A percentile compares a stretch with the other conserved stretches of the same genome.
Evolutionary conservation across 106 monocot species (phyloP).

Genomic region (Acorus gramineus): DNA sequence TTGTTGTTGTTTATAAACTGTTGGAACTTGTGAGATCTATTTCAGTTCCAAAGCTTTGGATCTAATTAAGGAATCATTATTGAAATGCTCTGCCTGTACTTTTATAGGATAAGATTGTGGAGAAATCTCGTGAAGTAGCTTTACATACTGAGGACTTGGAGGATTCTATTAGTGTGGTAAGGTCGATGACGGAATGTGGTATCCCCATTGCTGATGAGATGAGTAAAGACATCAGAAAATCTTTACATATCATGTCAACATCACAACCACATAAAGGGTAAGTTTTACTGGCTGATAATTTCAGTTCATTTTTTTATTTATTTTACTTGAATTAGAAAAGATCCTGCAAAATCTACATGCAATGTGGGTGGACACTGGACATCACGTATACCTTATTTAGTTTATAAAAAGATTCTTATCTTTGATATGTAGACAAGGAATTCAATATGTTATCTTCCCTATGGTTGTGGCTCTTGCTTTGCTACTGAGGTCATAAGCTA

Average conservation of each 20-base stretch:
- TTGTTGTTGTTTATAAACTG: no score
- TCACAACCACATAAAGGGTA: slow-evolving; percentile 71
- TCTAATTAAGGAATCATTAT: no score
- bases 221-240: slow-evolving; percentile 80
- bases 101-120: slow-evolving; percentile 51
- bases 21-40: no score
- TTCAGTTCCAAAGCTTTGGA: no score
- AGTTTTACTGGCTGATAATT: slow-evolving; percentile 1
- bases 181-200: slow-evolving; percentile 73
- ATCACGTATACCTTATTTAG: no score
- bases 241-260: slow-evolving; percentile 54
- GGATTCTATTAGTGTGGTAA: slow-evolving; percentile 72
- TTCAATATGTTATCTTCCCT: no score
- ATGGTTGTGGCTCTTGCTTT: no score
- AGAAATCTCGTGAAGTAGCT: slow-evolving; percentile 50
- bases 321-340: not conserved
- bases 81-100: not conserved
- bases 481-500: no score
- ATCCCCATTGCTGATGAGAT: slow-evolving; percentile 69
- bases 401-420: no score
- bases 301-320: not conserved
- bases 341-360: no score
- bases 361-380: no score
- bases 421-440: no score
- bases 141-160: slow-evolving; percentile 84